phyloP scores from a whole-genome alignment of 2,329 filamentous ascomycete species.

The Penicillium capsulatum region DNA sequence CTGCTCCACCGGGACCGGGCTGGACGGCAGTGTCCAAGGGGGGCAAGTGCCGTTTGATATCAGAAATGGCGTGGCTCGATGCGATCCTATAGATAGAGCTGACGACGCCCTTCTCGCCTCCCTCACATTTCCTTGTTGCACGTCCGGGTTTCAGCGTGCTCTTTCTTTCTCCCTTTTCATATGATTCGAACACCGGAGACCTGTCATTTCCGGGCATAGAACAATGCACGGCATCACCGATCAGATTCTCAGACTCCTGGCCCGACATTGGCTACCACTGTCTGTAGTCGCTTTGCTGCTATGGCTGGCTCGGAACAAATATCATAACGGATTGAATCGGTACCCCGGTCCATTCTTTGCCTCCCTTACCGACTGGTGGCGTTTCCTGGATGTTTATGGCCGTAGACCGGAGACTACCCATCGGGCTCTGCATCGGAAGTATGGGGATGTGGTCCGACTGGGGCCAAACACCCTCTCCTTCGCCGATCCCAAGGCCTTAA shows the following conservation, averaged over 20 bases:
- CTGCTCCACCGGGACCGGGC: neutral
- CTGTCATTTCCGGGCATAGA: neutral
- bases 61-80: no score
- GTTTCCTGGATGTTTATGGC: constrained; percentile 64
- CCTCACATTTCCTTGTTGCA: neutral
- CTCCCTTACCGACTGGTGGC: constrained; percentile 68
- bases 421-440: constrained; percentile 62
- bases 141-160: neutral
- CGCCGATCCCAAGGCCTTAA: constrained; percentile 64
- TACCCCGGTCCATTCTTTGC: constrained; percentile 65
- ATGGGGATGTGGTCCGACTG: constrained; percentile 70
- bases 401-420: constrained; percentile 65
- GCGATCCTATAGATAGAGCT: no score
- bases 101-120: no score
- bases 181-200: neutral
- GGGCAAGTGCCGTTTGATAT: neutral
- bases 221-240: constrained; percentile 14
- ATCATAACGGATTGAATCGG: constrained; percentile 8
- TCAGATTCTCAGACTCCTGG: constrained; percentile 6
- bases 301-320: constrained; percentile 11
- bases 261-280: constrained; percentile 8
- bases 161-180: neutral
- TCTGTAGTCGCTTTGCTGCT: constrained; percentile 2
- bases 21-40: neutral
- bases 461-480: constrained; percentile 72